phyloP scores from a whole-genome alignment of 1,284 basidiomycete genomes.

The Phellinidium pouzarii region DNA sequence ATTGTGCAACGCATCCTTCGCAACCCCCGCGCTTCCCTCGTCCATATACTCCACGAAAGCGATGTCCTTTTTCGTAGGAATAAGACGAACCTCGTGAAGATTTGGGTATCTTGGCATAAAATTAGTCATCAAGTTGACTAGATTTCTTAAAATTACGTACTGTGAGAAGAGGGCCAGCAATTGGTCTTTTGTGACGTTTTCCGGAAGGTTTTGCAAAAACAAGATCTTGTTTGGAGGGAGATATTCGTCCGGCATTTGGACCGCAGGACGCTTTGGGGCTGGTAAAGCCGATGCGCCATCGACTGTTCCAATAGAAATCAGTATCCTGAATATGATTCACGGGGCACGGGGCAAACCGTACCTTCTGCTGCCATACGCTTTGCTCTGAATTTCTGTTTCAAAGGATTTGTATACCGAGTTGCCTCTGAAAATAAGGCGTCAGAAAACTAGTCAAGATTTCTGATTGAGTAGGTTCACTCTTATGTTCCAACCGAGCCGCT shows the following conservation, averaged over 20 bases:
- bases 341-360: constrained; percentile 29
- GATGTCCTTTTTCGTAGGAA: constrained; percentile 92
- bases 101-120: constrained; percentile 68
- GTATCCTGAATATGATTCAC: constrained; percentile 15
- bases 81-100: constrained; percentile 91
- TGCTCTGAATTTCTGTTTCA: constrained; percentile 76
- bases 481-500: constrained; percentile 63
- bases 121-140: too few relatives aligned
- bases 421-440: constrained; percentile 42
- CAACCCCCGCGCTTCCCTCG: constrained; percentile 82
- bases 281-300: constrained; percentile 63
- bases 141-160: constrained; percentile 47
- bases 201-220: constrained; percentile 96
- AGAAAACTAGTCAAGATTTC: neutral
- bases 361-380: constrained; percentile 76
- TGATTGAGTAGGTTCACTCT: constrained; percentile 50
- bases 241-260: constrained; percentile 99
- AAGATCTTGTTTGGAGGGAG: constrained; percentile 98
- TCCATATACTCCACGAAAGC: constrained; percentile 95
- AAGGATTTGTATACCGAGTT: constrained; percentile 79
- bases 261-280: constrained; percentile 67
- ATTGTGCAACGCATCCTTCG: constrained; percentile 93
- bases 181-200: constrained; percentile 83
- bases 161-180: constrained; percentile 85
- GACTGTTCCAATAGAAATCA: constrained; percentile 35